These are phyloP conservation scores for Aspergillus sp. DNA, from an alignment of 2,329 filamentous ascomycete genomes.

Conservation along the genomic window DNA sequence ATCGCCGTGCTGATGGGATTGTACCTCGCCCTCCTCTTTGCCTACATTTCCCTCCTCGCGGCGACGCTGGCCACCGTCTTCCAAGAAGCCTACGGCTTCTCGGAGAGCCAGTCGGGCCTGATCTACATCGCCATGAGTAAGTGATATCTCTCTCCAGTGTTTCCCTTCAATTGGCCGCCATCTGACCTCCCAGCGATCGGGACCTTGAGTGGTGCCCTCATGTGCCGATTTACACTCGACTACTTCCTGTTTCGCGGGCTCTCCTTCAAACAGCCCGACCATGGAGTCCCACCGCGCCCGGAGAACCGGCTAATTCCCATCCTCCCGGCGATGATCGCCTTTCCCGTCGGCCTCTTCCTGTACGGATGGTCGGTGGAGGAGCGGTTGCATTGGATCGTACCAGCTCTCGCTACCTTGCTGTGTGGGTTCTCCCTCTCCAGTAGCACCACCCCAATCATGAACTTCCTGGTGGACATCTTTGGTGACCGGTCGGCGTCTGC, in stretches of 20 bases:
- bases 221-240: constrained; percentile 7
- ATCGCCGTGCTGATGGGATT: constrained; percentile 8
- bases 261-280: neutral
- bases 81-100: constrained; percentile 5
- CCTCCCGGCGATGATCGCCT: constrained; percentile 4
- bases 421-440: constrained; percentile 5
- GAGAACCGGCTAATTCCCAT: constrained; percentile 6
- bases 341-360: constrained; percentile 3
- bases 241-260: constrained; percentile 4
- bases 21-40: constrained; percentile 5
- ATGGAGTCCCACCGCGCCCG: neutral
- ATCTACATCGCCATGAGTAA: constrained; percentile 4
- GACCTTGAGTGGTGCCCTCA: constrained; percentile 1
- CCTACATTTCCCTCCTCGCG: constrained; percentile 3
- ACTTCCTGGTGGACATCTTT: constrained; percentile 5
- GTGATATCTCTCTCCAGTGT: neutral
- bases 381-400: constrained; percentile 1
- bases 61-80: constrained; percentile 4
- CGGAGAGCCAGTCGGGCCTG: constrained; percentile 3
- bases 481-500: constrained; percentile 4
- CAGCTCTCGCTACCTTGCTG: constrained; percentile 1
- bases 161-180: neutral
- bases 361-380: constrained; percentile 4
- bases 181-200: constrained; percentile 3
- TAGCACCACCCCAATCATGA: constrained; percentile 6